A percentile compares a stretch with the other conserved stretches of the same genome.
Conservation (phyloP, 768 basidiomycete genomes). For the Leccinum broughii region DNA sequence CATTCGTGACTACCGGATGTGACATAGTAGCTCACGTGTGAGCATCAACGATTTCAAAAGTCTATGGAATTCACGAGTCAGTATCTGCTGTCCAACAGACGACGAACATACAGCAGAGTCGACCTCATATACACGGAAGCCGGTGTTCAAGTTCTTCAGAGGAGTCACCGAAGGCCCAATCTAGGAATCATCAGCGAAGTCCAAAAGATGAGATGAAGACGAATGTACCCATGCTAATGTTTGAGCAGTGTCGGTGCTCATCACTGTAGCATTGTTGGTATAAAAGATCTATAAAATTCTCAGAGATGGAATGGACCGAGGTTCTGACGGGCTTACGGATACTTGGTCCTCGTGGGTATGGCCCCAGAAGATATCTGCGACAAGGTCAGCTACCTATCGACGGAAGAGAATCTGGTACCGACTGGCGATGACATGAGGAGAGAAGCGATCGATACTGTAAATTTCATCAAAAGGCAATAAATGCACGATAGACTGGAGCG, state of each 20-base stretch:
- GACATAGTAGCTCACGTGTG: conserved; percentile 55
- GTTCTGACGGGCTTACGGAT: conserved; percentile 42
- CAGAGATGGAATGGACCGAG: not conserved
- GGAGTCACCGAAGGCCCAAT: conserved; percentile 72
- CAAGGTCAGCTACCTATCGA: conserved; percentile 11
- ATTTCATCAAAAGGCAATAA: not conserved
- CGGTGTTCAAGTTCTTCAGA: conserved; percentile 68
- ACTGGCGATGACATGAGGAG: conserved; percentile 78
- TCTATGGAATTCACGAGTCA: conserved; percentile 40
- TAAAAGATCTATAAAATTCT: conserved; percentile 58
- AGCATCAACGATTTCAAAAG: conserved; percentile 76
- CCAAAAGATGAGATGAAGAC: conserved; percentile 5
- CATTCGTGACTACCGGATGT: not conserved
- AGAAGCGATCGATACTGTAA: conserved; percentile 69
- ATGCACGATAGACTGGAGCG: not conserved
- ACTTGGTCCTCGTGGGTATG: conserved; percentile 77
- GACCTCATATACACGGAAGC: conserved; percentile 54
- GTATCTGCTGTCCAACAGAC: not conserved
- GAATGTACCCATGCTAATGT: conserved; percentile 50
- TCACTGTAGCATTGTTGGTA: conserved; percentile 65
- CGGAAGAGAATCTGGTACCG: conserved; percentile 25
- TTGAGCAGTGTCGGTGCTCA: conserved; percentile 55
- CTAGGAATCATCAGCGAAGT: conserved; percentile 35
- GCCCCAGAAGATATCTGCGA: conserved; percentile 70
- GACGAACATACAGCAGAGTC: conserved; percentile 52